Conservation (phyloP, 2,329 filamentous ascomycete species). For the Lasiodiplodia hormozganensis region DNA sequence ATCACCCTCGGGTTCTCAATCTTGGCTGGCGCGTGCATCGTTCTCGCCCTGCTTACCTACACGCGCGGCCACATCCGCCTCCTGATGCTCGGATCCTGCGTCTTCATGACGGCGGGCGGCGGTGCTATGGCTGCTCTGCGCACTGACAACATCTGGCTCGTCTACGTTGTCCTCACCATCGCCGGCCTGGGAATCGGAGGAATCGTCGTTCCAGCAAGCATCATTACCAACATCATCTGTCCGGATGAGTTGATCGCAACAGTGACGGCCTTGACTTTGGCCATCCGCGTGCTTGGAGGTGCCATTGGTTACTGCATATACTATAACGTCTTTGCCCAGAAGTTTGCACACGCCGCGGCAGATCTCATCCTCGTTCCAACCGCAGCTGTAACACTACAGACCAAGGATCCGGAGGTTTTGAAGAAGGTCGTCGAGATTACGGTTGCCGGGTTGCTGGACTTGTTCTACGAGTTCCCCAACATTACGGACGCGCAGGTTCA, state of each 20-base stretch:
- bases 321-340: constrained; percentile 36
- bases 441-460: constrained; percentile 13
- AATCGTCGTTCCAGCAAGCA: constrained; percentile 46
- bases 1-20: constrained; percentile 38
- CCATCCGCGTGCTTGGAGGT: constrained; percentile 70
- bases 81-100: constrained; percentile 40
- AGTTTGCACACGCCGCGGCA: constrained; percentile 7
- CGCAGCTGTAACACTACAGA: constrained; percentile 18
- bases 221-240: constrained; percentile 71
- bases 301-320: constrained; percentile 63
- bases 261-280: constrained; percentile 68
- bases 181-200: constrained; percentile 48
- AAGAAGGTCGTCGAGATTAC: constrained; percentile 17
- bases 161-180: constrained; percentile 41
- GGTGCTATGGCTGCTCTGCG: constrained; percentile 42
- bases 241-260: constrained; percentile 72
- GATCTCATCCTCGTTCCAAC: constrained; percentile 12
- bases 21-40: constrained; percentile 39
- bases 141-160: constrained; percentile 41
- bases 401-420: neutral
- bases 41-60: constrained; percentile 40
- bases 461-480: constrained; percentile 21
- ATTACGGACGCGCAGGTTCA: constrained; percentile 7
- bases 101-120: constrained; percentile 43
- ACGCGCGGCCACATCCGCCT: constrained; percentile 38